Evolutionary conservation across 805 yeast genomes (phyloP).

Genomic region (Jamesozyma piceae): DNA sequence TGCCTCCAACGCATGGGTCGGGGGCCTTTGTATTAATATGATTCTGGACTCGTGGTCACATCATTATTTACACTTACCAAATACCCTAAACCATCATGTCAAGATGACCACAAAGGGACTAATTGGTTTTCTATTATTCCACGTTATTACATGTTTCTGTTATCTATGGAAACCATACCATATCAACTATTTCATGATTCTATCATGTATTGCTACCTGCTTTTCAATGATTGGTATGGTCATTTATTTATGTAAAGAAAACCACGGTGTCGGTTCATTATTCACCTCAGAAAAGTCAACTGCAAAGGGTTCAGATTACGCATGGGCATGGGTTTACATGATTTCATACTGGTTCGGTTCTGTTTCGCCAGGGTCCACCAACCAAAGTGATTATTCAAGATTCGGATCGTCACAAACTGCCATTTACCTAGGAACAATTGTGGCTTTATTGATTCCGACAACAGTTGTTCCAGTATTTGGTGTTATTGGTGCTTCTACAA

Average conservation of each 20-base stretch:
- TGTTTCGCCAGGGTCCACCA: constrained; percentile 33
- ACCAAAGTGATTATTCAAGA: constrained; percentile 35
- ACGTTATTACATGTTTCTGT: constrained; percentile 34
- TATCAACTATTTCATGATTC: constrained; percentile 30
- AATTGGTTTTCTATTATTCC: constrained; percentile 35
- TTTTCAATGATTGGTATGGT: constrained; percentile 34
- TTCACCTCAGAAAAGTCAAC: constrained; percentile 24
- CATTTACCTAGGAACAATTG: constrained; percentile 26
- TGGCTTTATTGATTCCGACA: constrained; percentile 30
- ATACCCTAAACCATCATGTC: constrained; percentile 26
- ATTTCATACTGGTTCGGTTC: constrained; percentile 35
- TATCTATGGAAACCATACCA: constrained; percentile 37
- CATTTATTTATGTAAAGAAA: constrained; percentile 27
- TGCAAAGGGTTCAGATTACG: constrained; percentile 29
- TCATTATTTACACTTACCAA: constrained; percentile 28
- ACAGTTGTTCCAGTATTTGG: constrained; percentile 37
- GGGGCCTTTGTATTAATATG: constrained; percentile 33
- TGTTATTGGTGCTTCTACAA: constrained; percentile 35
- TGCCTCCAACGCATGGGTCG: constrained; percentile 38
- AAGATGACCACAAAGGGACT: constrained; percentile 31
- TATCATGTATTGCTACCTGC: constrained; percentile 31
- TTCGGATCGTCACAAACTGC: constrained; percentile 28
- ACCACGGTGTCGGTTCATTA: constrained; percentile 30
- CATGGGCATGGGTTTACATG: constrained; percentile 36
- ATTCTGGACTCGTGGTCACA: constrained; percentile 34